phyloP scores from a whole-genome alignment of 768 basidiomycete species.

The Suillus hirtellus region DNA sequence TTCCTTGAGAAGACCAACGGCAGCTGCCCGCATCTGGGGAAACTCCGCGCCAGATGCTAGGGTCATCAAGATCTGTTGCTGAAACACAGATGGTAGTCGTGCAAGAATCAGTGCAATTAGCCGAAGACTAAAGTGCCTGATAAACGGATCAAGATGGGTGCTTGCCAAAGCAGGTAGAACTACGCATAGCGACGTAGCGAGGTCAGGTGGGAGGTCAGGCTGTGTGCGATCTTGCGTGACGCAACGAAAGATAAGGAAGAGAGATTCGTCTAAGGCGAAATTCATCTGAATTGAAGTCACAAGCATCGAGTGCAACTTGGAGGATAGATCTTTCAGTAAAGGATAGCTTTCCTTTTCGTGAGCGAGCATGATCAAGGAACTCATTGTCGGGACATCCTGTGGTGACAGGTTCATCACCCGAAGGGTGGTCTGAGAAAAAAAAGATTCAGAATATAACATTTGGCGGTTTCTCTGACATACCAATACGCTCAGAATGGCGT shows the following conservation, averaged over 20 bases:
- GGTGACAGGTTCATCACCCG: conserved; percentile 28
- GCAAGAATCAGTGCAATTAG: conserved; percentile 55
- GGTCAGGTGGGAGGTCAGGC: conserved; percentile 37
- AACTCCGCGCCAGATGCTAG: conserved; percentile 50
- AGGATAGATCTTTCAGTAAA: conserved; percentile 5
- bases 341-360: conserved; percentile 19
- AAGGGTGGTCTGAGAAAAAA: conserved; percentile 31
- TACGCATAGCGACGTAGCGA: conserved; percentile 48
- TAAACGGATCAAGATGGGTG: conserved; percentile 56
- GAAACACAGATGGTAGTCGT: conserved; percentile 45
- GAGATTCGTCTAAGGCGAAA: conserved; percentile 54
- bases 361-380: conserved; percentile 28
- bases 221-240: conserved; percentile 11
- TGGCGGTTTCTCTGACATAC: conserved; percentile 33
- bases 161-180: conserved; percentile 59
- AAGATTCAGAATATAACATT: conserved; percentile 2
- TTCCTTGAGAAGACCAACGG: conserved; percentile 70
- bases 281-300: conserved; percentile 55
- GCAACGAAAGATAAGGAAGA: conserved; percentile 52
- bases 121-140: conserved; percentile 63
- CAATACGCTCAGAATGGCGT: conserved; percentile 36
- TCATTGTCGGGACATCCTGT: conserved; percentile 26
- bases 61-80: conserved; percentile 56
- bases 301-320: conserved; percentile 41
- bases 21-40: conserved; percentile 69